Percentiles rank a stretch among this genome's conserved stretches.
These are phyloP conservation scores for Colletotrichum euphorbiae DNA, from an alignment of 2,329 filamentous ascomycete genomes.

Conservation along the genomic window DNA sequence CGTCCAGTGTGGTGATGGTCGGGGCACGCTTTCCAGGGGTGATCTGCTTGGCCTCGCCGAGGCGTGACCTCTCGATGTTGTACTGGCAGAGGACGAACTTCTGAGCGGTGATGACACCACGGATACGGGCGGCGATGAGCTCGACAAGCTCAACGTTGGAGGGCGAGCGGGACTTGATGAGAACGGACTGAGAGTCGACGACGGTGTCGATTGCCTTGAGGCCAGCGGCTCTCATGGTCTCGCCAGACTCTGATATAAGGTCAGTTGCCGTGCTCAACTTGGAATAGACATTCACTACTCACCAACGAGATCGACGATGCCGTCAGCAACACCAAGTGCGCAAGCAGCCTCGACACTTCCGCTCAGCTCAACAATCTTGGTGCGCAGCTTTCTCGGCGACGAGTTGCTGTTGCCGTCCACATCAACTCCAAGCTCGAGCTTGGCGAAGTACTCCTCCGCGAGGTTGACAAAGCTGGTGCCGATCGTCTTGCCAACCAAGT, in stretches of 20 bases:
- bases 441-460: constrained; percentile 84
- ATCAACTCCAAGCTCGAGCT: constrained; percentile 72
- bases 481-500: constrained; percentile 91
- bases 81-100: constrained; percentile 96
- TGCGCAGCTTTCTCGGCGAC: constrained; percentile 70
- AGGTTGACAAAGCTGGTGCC: constrained; percentile 95
- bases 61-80: constrained; percentile 81
- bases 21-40: constrained; percentile 95
- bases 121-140: constrained; percentile 86
- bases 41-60: constrained; percentile 77
- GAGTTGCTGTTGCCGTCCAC: constrained; percentile 50
- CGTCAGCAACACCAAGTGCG: constrained; percentile 93
- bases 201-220: constrained; percentile 96
- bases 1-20: constrained; percentile 89
- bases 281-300: constrained; percentile 52
- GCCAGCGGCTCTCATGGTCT: constrained; percentile 97
- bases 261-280: background rate
- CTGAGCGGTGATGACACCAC: constrained; percentile 94
- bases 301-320: constrained; percentile 98
- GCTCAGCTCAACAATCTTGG: constrained; percentile 92
- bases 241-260: constrained; percentile 80
- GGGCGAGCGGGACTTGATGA: constrained; percentile 90
- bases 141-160: constrained; percentile 85
- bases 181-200: constrained; percentile 84
- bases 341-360: constrained; percentile 98